Evolutionary conservation across 352 stramenopile species (phyloP).

Genomic region (Phytopythium ostracodes): DNA sequence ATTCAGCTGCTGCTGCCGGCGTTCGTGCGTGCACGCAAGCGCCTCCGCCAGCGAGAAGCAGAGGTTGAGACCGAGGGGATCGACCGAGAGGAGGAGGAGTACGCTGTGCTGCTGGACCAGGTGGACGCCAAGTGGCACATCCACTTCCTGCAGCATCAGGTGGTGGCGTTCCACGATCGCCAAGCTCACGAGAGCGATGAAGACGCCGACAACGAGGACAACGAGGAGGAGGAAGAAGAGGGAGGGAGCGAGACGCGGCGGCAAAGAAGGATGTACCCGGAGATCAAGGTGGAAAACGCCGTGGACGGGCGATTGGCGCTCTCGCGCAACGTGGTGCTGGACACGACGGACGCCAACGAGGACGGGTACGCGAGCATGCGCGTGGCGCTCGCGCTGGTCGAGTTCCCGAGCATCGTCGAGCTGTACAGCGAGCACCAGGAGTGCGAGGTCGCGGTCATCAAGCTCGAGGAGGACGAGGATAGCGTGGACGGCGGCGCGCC

Average conservation of each 20-base stretch:
- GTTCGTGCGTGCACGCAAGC: constrained; percentile 12
- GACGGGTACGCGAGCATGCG: constrained; percentile 64
- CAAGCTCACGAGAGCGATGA: constrained; percentile 10
- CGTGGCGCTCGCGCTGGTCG: constrained; percentile 53
- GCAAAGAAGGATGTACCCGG: constrained; percentile 25
- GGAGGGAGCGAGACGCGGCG: constrained; percentile 12
- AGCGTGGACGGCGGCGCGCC: constrained; percentile 39
- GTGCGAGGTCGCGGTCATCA: constrained; percentile 59
- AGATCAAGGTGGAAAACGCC: constrained; percentile 47
- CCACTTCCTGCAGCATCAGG: constrained; percentile 27
- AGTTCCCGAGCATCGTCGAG: constrained; percentile 71
- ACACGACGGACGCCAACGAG: constrained; percentile 61
- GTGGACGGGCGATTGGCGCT: constrained; percentile 48
- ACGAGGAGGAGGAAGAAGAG: constrained; percentile 16
- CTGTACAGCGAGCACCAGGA: constrained; percentile 66
- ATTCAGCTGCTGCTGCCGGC: constrained; percentile 45
- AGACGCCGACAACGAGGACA: constrained; percentile 12
- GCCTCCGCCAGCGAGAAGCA: constrained; percentile 15
- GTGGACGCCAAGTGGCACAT: constrained; percentile 57
- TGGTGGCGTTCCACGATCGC: constrained; percentile 26
- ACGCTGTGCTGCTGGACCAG: constrained; percentile 39
- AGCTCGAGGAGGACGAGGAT: constrained; percentile 80
- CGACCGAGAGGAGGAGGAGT: constrained; percentile 46
- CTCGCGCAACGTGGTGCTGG: constrained; percentile 56
- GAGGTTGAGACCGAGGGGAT: neutral